These are phyloP conservation scores for Blastobotrys malaysiensis DNA, from an alignment of 1,139 yeast species.

Conservation along the genomic window DNA sequence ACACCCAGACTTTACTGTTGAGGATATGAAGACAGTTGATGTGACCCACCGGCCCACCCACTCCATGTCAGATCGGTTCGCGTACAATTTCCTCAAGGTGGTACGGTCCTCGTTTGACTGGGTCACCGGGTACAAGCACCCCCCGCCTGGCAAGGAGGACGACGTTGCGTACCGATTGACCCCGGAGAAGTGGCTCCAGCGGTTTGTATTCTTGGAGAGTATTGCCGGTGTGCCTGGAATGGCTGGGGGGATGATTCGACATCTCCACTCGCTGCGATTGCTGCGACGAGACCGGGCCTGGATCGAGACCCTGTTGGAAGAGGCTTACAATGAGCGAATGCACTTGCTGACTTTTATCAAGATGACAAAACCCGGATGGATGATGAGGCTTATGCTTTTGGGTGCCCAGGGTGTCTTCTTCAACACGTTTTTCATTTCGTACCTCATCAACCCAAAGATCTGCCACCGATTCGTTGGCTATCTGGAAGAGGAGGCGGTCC, in stretches of 20 bases:
- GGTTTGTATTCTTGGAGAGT: slow-evolving; percentile 63
- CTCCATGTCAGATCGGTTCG: slow-evolving; percentile 49
- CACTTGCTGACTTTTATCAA: slow-evolving; percentile 66
- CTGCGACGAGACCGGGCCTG: slow-evolving; percentile 67
- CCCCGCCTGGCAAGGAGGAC: slow-evolving; percentile 38
- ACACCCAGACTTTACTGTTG: slow-evolving; percentile 48
- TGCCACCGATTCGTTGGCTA: slow-evolving; percentile 79
- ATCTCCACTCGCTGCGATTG: slow-evolving; percentile 55
- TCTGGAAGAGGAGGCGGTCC: slow-evolving; percentile 73
- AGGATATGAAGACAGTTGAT: slow-evolving; percentile 44
- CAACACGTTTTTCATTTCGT: slow-evolving; percentile 58
- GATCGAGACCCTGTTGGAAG: slow-evolving; percentile 69
- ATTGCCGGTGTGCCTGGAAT: slow-evolving; percentile 79
- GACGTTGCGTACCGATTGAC: slow-evolving; percentile 55
- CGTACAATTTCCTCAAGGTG: slow-evolving; percentile 42
- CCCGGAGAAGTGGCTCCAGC: slow-evolving; percentile 60
- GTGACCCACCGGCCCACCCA: slow-evolving; percentile 52
- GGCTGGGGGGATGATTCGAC: slow-evolving; percentile 67
- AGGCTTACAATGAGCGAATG: slow-evolving; percentile 77
- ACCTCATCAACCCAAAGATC: slow-evolving; percentile 54
- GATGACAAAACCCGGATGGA: slow-evolving; percentile 58
- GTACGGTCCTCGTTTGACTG: slow-evolving; percentile 53
- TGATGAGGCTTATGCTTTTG: slow-evolving; percentile 53
- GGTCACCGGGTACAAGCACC: slow-evolving; percentile 61
- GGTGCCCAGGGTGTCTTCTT: slow-evolving; percentile 70